Evolutionary conservation across 2,329 filamentous ascomycete species (phyloP), one percentile per base, ranked within the genome.

Genomic region (Hypoxylon sp.): DNA sequence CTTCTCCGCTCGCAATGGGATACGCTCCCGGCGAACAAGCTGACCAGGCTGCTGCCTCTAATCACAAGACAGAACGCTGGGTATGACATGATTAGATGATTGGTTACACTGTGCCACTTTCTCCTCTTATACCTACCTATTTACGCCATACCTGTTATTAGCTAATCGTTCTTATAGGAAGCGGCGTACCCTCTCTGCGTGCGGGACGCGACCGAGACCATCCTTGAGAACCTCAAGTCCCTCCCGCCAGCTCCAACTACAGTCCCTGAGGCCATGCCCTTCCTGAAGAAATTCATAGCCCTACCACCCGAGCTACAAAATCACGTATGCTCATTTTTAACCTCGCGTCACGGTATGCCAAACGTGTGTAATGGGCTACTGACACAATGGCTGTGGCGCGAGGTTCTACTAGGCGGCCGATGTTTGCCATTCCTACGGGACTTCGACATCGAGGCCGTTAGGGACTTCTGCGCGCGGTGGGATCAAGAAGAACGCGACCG

Each of bases 381-480:
- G 1, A 68, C 71, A 2, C 71, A 67, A 17, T 60, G 65, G 50
- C 34, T 61, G 5, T 75, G 73, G 72, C 56, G 58, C 17, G 53
- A 74, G 10, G 55, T 74, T 2, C 56, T 74, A 3, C 46, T 73
- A 21, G 21, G 34, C 13, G 65, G 62, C 5, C 43, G 59, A 19
- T 66, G 53, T 17, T 53, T 74, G 2, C 69, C 70, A 2, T 74
- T 74, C 51, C 45, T 74, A 1, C 63, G 45, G 34, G 63, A 70
- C 7, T 34, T 74, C 2, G 68, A 74, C 38, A n/a, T 28, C 2
- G 19, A 13, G 6, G 50, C 32, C 6, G 48, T 71, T 1, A 41
- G 49, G 9, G 48, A 45, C 13, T 69, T 65, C 48, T 64, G 50
- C n/a, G 2, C n/a, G 0, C 19, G 14, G 2, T 60, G 49, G 52